A percentile compares a stretch with the other conserved stretches of the same genome.
Conservation (phyloP, 148 eudicot genomes). For the Rhododendron ferrugineum region DNA sequence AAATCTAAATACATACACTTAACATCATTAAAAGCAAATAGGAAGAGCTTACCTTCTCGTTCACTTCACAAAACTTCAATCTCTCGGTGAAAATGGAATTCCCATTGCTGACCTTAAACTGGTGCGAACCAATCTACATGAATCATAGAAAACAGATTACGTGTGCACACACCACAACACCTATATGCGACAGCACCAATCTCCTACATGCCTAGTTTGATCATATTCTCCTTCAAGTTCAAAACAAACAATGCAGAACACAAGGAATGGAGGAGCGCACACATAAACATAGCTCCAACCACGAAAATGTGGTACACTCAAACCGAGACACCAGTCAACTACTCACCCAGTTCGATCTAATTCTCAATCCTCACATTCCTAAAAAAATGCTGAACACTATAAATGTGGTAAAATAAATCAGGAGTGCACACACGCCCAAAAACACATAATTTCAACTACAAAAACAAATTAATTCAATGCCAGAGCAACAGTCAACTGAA, state of each 20-base stretch:
- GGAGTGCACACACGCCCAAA: background rate
- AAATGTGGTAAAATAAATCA: background rate
- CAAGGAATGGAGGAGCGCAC: background rate
- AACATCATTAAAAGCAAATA: background rate
- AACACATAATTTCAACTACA: background rate
- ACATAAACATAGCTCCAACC: background rate
- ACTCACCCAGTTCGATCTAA: background rate
- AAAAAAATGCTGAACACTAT: background rate
- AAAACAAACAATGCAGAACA: background rate
- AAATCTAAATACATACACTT: background rate
- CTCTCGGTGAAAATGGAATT: conserved; percentile 73
- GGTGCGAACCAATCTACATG: conserved; percentile 88
- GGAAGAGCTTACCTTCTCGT: conserved; percentile 64
- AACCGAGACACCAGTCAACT: background rate
- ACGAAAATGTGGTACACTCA: background rate
- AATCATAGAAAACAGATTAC: conserved; percentile 2
- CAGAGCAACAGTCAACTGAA: background rate
- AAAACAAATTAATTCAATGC: background rate
- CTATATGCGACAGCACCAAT: background rate
- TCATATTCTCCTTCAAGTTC: background rate
- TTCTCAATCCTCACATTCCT: background rate
- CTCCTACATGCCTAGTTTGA: background rate
- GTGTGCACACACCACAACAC: conserved; percentile 1
- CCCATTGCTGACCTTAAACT: conserved; percentile 98
- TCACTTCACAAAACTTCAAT: conserved; percentile 83